Evolutionary conservation across 2,329 filamentous ascomycete species (phyloP).

Genomic region (Monilinia polystroma): DNA sequence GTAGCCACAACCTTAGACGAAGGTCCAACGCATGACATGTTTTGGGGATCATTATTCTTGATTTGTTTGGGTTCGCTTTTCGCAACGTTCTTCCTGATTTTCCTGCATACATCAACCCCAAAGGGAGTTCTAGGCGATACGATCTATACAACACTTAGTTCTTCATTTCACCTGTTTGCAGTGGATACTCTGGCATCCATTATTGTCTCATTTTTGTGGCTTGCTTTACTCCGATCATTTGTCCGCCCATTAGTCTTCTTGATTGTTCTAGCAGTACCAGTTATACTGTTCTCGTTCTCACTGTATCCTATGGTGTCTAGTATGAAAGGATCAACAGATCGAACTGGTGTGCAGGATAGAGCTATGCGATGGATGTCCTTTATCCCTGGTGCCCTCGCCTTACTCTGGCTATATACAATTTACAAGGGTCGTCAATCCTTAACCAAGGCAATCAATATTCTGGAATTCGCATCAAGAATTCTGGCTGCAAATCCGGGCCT

Average conservation of each 20-base stretch:
- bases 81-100: conserved; percentile 85
- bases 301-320: conserved; percentile 90
- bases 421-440: conserved; percentile 78
- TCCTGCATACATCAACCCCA: conserved; percentile 79
- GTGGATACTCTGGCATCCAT: conserved; percentile 90
- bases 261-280: conserved; percentile 79
- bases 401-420: conserved; percentile 81
- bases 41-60: conserved; percentile 88
- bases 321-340: conserved; percentile 73
- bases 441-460: conserved; percentile 77
- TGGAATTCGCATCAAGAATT: conserved; percentile 90
- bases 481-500: conserved; percentile 81
- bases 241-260: conserved; percentile 78
- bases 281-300: conserved; percentile 84
- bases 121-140: conserved; percentile 79
- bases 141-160: conserved; percentile 84
- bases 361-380: conserved; percentile 86
- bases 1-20: conserved; percentile 62
- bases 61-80: conserved; percentile 82
- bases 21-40: conserved; percentile 78
- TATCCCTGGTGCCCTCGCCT: conserved; percentile 69
- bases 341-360: conserved; percentile 78
- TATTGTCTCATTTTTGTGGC: conserved; percentile 84
- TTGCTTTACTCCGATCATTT: conserved; percentile 83
- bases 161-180: conserved; percentile 84